Conservation (phyloP, 2,329 filamentous ascomycete species). For the Exophiala aquamarina region DNA sequence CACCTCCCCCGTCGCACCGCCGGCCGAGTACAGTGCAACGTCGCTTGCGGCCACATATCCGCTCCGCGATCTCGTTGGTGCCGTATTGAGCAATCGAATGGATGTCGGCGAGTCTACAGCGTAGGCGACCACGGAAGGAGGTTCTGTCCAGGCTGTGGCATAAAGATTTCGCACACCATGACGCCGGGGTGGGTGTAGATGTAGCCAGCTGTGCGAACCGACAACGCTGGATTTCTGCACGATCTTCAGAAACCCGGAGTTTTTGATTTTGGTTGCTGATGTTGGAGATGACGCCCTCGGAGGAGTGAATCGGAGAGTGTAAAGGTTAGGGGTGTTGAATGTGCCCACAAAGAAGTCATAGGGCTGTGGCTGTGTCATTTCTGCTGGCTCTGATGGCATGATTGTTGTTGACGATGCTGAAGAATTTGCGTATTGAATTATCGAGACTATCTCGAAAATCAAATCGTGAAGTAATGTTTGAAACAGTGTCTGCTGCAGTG, state of each 20-base stretch:
- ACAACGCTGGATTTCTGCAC: conserved; percentile 25
- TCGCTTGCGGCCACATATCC: conserved; percentile 27
- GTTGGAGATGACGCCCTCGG: conserved; percentile 1
- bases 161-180: conserved; percentile 21
- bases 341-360: conserved; percentile 29
- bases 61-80: conserved; percentile 22
- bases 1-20: conserved; percentile 29
- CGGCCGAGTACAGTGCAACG: conserved; percentile 26
- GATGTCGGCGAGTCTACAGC: conserved; percentile 23
- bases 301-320: conserved; percentile 27
- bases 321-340: conserved; percentile 29
- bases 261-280: conserved; percentile 1
- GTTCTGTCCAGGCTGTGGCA: conserved; percentile 29
- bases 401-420: too few species aligned
- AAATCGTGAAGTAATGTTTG: too few species aligned
- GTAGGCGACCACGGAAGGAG: conserved; percentile 27
- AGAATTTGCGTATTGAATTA: too few species aligned
- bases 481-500: too few species aligned
- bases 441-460: too few species aligned
- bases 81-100: conserved; percentile 23
- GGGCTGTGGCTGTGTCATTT: neutral
- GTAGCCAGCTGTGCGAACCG: conserved; percentile 30
- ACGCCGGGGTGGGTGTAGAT: conserved; percentile 19
- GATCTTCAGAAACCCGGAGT: conserved; percentile 14
- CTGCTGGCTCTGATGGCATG: neutral